Evolutionary conservation across 208 protist species (phyloP).

Genomic region (Trypanosomatidae sp.): DNA sequence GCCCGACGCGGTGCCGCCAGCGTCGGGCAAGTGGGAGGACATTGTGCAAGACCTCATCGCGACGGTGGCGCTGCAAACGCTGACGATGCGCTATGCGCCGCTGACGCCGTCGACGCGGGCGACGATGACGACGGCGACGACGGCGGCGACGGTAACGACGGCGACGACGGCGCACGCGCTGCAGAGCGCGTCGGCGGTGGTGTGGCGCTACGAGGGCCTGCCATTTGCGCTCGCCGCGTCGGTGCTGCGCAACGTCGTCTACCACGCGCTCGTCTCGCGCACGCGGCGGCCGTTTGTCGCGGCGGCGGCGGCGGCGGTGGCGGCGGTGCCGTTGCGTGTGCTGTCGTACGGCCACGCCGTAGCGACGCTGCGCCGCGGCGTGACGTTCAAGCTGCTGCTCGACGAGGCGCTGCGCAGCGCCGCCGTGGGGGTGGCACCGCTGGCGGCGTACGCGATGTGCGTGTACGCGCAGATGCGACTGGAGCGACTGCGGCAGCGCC

Average conservation of each 20-base stretch:
- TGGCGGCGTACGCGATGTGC: slow-evolving; percentile 16
- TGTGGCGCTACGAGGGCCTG: slow-evolving; percentile 20
- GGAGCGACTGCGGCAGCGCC: slow-evolving; percentile 14
- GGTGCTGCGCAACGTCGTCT: slow-evolving; percentile 39
- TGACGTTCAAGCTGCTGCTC: no score
- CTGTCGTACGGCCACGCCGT: slow-evolving; percentile 51
- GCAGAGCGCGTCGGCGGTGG: neutral
- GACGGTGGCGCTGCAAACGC: slow-evolving; percentile 21
- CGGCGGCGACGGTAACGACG: no score
- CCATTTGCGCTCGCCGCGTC: slow-evolving; percentile 10
- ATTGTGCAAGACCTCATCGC: slow-evolving; percentile 50
- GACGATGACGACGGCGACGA: neutral
- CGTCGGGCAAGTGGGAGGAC: slow-evolving; percentile 35
- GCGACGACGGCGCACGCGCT: neutral
- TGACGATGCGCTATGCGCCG: slow-evolving; percentile 37
- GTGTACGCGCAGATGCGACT: slow-evolving; percentile 20
- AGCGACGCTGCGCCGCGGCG: no score
- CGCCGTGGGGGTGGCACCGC: slow-evolving; percentile 20
- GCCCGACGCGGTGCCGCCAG: slow-evolving; percentile 11
- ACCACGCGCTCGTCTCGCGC: slow-evolving; percentile 25
- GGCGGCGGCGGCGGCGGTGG: slow-evolving; percentile 16
- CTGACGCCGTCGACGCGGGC: slow-evolving; percentile 8
- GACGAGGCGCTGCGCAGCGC: slow-evolving; percentile 42
- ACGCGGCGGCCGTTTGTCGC: slow-evolving; percentile 16
- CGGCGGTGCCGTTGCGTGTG: slow-evolving; percentile 40